Percentiles rank a stretch among this genome's conserved stretches.
phyloP scores from a whole-genome alignment of 148 eudicot genomes.

The Limonium bicolor region DNA sequence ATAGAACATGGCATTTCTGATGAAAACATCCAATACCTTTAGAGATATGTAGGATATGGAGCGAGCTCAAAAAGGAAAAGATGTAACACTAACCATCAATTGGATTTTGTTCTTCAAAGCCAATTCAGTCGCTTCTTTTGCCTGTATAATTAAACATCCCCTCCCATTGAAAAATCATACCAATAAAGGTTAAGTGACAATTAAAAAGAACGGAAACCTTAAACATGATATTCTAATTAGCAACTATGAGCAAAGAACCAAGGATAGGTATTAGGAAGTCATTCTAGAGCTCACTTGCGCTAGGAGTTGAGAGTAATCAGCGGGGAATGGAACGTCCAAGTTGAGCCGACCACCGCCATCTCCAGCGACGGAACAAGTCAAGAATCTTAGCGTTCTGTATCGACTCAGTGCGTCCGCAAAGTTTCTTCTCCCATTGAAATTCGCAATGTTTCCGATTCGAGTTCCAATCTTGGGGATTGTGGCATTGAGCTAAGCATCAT shows the following conservation, averaged over 20 bases:
- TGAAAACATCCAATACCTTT: too few species aligned
- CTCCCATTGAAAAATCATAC: conserved; percentile 1
- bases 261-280: too few species aligned
- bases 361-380: conserved; percentile 15
- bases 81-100: conserved; percentile 56
- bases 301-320: conserved; percentile 42
- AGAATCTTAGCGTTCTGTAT: conserved; percentile 12
- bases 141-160: conserved; percentile 38
- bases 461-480: too few species aligned
- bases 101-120: conserved; percentile 60
- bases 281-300: conserved; percentile 26
- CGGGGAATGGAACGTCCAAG: conserved; percentile 43
- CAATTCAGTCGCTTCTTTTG: conserved; percentile 67
- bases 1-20: conserved; percentile 9
- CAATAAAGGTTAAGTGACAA: conserved; percentile 1
- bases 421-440: too few species aligned
- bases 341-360: conserved; percentile 18
- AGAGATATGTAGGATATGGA: too few species aligned
- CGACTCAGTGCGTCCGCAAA: too few species aligned
- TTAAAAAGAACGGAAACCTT: background rate
- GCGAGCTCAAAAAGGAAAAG: background rate
- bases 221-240: background rate
- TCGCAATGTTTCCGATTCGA: too few species aligned
- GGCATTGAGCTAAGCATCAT: too few species aligned
- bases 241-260: background rate